Base-by-base conservation (phyloP, 345 rosid species). In the Eucalyptus sp. region DNA sequence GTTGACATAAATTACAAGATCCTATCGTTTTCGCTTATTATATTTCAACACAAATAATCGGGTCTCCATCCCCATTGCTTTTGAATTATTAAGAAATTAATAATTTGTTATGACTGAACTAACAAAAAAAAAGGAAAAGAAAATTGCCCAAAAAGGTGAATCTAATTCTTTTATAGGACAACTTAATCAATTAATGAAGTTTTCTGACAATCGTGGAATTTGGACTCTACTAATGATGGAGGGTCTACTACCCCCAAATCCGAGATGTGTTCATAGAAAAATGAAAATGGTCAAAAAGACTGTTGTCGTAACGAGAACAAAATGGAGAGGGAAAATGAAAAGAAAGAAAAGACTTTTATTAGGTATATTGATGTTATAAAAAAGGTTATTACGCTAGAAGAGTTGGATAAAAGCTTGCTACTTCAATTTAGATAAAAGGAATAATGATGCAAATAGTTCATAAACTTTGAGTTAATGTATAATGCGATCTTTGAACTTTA, bases 401-500 rank as follows among this genome's bases (percentile, higher is more conserved):
- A 51, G 54, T 22, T 54, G 25, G 60, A 22, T 0, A 8, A 54
- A 8, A 54, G 25, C 60, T 54, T 22, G 60, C 25, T 22, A 54
- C 60, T 54, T 10, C 60, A 54, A 20, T 54, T 54, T 8, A 54
- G 25, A 54, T 20, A 54, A 54, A 54, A 0, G 60, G 2, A 54
- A 54, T 54, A 54, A 22, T 8, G 11, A 20, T 27, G 25, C 1
- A 27, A 27, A 60, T 25, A 58, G 13, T 58, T 10, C 3, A 58
- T 10, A 7, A 9, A 24, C 29, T 58, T 58, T 58, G 0, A 3
- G 2, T 54, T 54, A 22, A 54, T 20, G 11, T 18, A 3, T 22
- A 54, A 54, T 20, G 5, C 8, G 0, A 0, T 54, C 0, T 0
- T 7, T 22, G 11, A 54, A 54, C 11, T 54, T 54, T 8, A 22